Evolutionary conservation across 208 protist species (phyloP).

Genomic region (Leishmania gerbilli): DNA sequence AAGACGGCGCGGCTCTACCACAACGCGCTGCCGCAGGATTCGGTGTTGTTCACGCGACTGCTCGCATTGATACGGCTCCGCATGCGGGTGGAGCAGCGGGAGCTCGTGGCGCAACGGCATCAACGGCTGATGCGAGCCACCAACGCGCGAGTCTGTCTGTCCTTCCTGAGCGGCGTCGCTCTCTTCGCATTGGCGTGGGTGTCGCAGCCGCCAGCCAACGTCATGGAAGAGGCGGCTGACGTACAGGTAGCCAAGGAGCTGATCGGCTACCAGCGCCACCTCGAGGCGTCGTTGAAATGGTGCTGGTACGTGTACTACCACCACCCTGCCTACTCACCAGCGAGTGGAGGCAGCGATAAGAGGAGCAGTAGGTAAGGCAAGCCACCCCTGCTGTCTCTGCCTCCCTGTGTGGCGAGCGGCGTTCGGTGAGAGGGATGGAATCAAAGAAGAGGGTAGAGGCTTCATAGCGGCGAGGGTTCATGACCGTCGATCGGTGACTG

Average conservation of each 20-base stretch:
- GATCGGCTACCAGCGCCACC: slow-evolving; percentile 70
- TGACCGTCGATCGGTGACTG: background rate
- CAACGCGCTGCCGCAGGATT: slow-evolving; percentile 60
- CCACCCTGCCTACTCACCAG: slow-evolving; percentile 65
- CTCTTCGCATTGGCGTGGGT: slow-evolving; percentile 46
- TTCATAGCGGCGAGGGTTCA: background rate
- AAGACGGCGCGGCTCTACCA: slow-evolving; percentile 68
- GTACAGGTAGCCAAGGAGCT: slow-evolving; percentile 47
- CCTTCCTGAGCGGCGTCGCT: slow-evolving; percentile 54
- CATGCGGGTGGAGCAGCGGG: slow-evolving; percentile 43
- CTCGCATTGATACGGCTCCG: slow-evolving; percentile 42
- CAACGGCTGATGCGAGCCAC: slow-evolving; percentile 71
- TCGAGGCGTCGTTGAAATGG: slow-evolving; percentile 65
- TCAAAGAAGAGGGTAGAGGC: background rate
- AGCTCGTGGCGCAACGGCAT: slow-evolving; percentile 66
- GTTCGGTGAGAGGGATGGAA: background rate
- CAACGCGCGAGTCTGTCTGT: slow-evolving; percentile 59
- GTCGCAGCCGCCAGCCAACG: slow-evolving; percentile 48
- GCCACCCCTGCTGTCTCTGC: background rate
- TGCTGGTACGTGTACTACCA: slow-evolving; percentile 87
- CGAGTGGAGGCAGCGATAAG: slow-evolving; percentile 2
- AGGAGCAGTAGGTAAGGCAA: background rate
- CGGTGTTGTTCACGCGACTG: slow-evolving; percentile 52
- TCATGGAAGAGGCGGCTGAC: slow-evolving; percentile 63
- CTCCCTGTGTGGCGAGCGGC: background rate